Percentiles rank a stretch among this genome's conserved stretches.
Conservation (phyloP, 768 basidiomycete genomes). For the Amylocystis lapponica region DNA sequence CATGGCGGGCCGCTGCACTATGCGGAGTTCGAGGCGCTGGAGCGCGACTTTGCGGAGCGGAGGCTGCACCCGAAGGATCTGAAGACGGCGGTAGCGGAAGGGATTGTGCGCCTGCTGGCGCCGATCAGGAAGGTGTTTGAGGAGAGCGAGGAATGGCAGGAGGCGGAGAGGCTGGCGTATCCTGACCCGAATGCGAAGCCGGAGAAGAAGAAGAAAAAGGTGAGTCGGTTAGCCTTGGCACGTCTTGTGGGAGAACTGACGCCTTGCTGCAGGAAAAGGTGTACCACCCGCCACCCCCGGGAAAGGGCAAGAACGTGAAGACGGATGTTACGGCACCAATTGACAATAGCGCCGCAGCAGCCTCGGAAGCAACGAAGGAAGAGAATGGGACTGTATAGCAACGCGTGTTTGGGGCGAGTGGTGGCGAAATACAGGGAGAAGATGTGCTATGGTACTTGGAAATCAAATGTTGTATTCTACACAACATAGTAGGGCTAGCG, state of each 20-base stretch:
- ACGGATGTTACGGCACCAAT: conserved; percentile 18
- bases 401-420: too few species aligned
- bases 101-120: conserved; percentile 66
- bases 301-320: conserved; percentile 59
- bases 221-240: conserved; percentile 5
- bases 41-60: conserved; percentile 69
- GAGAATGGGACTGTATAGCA: too few species aligned
- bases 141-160: conserved; percentile 75
- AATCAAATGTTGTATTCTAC: too few species aligned
- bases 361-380: not conserved
- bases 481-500: too few species aligned
- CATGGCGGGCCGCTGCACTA: conserved; percentile 81
- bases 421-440: too few species aligned
- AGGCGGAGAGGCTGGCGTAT: conserved; percentile 74
- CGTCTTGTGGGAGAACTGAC: not conserved
- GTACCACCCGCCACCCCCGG: conserved; percentile 80
- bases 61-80: conserved; percentile 87
- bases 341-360: conserved; percentile 1
- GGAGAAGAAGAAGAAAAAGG: conserved; percentile 63
- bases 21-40: conserved; percentile 53
- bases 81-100: conserved; percentile 71
- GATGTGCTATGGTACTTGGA: too few species aligned
- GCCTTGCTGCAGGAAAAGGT: conserved; percentile 58
- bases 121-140: conserved; percentile 80
- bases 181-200: conserved; percentile 65